Conservation (phyloP, 2,329 filamentous ascomycete genomes). For the Penicillium sp. region DNA sequence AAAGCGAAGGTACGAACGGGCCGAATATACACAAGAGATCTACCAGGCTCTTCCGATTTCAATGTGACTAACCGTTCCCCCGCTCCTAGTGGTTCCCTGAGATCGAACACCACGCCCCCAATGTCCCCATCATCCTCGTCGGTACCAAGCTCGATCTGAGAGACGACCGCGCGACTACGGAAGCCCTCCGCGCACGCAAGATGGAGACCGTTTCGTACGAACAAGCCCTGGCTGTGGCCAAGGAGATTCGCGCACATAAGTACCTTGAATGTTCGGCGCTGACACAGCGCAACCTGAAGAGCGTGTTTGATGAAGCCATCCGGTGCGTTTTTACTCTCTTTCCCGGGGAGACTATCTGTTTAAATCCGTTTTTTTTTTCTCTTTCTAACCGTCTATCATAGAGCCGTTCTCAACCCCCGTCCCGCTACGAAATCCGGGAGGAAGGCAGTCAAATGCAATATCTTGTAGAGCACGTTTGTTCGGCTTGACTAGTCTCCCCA, state of each 20-base stretch:
- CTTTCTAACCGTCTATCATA: constrained; percentile 19
- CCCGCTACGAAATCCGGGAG: constrained; percentile 47
- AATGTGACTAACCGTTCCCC: constrained; percentile 9
- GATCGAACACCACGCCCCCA: constrained; percentile 93
- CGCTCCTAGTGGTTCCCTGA: constrained; percentile 83
- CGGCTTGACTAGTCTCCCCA: constrained; percentile 18
- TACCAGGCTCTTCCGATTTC: not conserved
- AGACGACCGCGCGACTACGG: constrained; percentile 79
- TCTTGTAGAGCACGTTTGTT: constrained; percentile 39
- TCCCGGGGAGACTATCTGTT: not conserved
- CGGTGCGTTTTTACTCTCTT: constrained; percentile 60
- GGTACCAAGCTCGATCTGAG: constrained; percentile 95
- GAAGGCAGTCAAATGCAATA: constrained; percentile 41
- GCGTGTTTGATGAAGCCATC: constrained; percentile 97
- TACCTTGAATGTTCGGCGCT: constrained; percentile 97
- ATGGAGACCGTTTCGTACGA: constrained; percentile 98
- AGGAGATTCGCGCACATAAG: constrained; percentile 94
- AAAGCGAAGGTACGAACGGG: constrained; percentile 76
- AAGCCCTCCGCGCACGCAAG: constrained; percentile 82
- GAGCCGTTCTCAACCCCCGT: constrained; percentile 51
- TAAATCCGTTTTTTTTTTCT: not conserved
- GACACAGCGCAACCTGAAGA: constrained; percentile 96
- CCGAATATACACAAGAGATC: not conserved
- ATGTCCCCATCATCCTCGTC: constrained; percentile 93
- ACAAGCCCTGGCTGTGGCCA: constrained; percentile 81